These are phyloP conservation scores for Salix dunnii DNA, from an alignment of 345 rosid species.

Conservation along the genomic window DNA sequence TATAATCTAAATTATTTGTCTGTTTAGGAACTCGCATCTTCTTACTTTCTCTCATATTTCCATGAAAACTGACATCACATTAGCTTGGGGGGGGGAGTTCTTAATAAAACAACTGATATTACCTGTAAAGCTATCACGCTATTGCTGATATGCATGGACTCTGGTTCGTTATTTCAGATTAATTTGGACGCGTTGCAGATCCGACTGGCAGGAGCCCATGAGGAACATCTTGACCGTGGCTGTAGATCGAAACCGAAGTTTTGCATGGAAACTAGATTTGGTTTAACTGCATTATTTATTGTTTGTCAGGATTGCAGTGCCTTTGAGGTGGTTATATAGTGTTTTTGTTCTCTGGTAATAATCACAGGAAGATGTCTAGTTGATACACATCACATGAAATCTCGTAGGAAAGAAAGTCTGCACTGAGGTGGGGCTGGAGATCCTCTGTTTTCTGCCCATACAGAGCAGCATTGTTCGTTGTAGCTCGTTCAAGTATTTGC, in stretches of 20 bases:
- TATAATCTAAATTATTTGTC: too few relatives aligned
- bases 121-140: too few relatives aligned
- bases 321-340: slow-evolving; percentile 62
- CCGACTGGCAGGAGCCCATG: slow-evolving; percentile 61
- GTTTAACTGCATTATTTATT: slow-evolving; percentile 74
- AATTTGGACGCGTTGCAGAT: slow-evolving; percentile 44
- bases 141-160: neutral
- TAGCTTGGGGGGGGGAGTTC: neutral
- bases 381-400: neutral
- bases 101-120: neutral
- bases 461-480: too few relatives aligned
- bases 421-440: too few relatives aligned
- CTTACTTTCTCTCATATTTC: neutral
- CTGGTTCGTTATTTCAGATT: slow-evolving; percentile 38
- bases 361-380: too few relatives aligned
- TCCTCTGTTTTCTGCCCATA: too few relatives aligned
- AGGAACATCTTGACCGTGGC: slow-evolving; percentile 67
- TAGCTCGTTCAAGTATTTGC: too few relatives aligned
- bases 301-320: slow-evolving; percentile 57
- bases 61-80: neutral
- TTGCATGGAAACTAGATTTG: slow-evolving; percentile 40
- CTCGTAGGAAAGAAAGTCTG: too few relatives aligned
- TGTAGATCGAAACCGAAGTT: slow-evolving; percentile 70
- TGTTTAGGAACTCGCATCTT: neutral
- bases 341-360: neutral